These are phyloP conservation scores for Golovinomyces cichoracearum DNA, from an alignment of 2,329 filamentous ascomycete species.

Conservation along the genomic window DNA sequence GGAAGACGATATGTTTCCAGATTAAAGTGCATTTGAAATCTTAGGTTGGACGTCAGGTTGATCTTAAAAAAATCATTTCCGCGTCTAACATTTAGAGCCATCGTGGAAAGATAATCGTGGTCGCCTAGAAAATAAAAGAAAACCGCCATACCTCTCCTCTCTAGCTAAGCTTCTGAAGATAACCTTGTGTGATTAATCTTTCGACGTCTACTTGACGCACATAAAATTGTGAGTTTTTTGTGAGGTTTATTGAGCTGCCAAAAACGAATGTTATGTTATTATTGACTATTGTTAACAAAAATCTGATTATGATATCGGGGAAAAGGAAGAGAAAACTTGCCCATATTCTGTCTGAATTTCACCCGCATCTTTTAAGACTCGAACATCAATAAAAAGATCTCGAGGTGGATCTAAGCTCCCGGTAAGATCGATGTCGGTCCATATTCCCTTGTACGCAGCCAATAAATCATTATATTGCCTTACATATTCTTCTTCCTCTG, in stretches of 20 bases:
- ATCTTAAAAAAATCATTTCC: too few species aligned
- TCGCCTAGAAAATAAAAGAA: background rate
- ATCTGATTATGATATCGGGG: background rate
- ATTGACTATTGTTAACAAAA: too few species aligned
- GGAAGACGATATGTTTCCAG: too few species aligned
- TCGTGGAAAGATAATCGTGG: background rate
- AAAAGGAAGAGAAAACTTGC: slow-evolving; percentile 24
- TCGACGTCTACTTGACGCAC: slow-evolving; percentile 91
- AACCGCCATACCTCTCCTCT: background rate
- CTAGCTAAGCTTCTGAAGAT: slow-evolving; percentile 34
- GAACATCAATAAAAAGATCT: slow-evolving; percentile 88
- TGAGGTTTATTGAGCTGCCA: slow-evolving; percentile 66
- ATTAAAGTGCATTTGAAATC: too few species aligned
- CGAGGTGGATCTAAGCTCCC: slow-evolving; percentile 81
- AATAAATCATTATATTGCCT: slow-evolving; percentile 74
- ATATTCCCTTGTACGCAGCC: slow-evolving; percentile 91
- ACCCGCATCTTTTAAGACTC: slow-evolving; percentile 84
- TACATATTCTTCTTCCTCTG: slow-evolving; percentile 91
- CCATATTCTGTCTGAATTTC: slow-evolving; percentile 99
- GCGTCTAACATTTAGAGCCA: background rate
- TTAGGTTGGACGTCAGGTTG: too few species aligned
- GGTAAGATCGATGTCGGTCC: slow-evolving; percentile 91
- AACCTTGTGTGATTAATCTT: slow-evolving; percentile 76
- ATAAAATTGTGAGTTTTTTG: slow-evolving; percentile 95
- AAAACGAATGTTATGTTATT: too few species aligned